Evolutionary conservation across 1,284 basidiomycete species (phyloP).

Genomic region (Ustilago nuda): DNA sequence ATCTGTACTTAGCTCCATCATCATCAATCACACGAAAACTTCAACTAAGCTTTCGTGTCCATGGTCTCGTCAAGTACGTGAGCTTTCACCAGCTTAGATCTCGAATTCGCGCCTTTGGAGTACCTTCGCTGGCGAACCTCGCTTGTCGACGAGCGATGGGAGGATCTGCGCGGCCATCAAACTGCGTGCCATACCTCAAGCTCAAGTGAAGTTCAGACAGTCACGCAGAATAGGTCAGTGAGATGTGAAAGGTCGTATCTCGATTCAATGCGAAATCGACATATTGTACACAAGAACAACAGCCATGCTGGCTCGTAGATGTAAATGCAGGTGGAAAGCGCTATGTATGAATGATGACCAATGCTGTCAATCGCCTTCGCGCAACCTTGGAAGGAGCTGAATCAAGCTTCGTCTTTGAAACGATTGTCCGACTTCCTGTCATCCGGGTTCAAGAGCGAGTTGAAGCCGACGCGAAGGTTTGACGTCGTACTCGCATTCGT

Average conservation of each 20-base stretch:
- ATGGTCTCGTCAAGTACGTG: too few relatives aligned
- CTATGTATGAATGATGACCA: background rate
- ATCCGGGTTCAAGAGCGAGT: constrained; percentile 42
- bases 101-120: background rate
- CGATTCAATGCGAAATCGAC: background rate
- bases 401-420: constrained; percentile 30
- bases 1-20: too few relatives aligned
- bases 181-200: too few relatives aligned
- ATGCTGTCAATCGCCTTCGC: background rate
- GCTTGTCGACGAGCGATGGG: background rate
- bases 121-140: background rate
- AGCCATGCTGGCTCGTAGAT: background rate
- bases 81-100: background rate
- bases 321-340: background rate
- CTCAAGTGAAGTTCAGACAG: background rate
- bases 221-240: background rate
- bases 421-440: constrained; percentile 12
- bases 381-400: background rate
- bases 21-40: too few relatives aligned
- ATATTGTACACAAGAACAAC: constrained; percentile 1
- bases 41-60: too few relatives aligned
- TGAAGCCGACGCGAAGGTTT: constrained; percentile 36
- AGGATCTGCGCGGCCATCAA: background rate
- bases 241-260: background rate
- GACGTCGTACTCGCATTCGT: constrained; percentile 36